Conservation (phyloP, 2,329 filamentous ascomycete genomes). For the Chaetomiaceae sp. region DNA sequence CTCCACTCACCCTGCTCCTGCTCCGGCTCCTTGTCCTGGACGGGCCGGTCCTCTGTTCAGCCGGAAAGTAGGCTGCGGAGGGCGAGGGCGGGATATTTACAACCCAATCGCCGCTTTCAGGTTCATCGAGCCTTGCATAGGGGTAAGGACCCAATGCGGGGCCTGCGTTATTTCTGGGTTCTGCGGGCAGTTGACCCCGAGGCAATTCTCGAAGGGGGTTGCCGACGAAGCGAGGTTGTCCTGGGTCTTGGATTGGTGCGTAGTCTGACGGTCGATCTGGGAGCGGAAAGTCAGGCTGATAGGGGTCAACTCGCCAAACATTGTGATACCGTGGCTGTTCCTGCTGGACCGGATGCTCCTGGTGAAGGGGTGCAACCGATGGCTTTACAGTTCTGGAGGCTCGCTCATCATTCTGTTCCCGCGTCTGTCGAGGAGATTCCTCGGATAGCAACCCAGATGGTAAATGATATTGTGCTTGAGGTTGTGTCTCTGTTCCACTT, state of each 20-base stretch:
- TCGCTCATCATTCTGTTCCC: background rate
- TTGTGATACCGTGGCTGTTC: background rate
- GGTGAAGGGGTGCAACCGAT: background rate
- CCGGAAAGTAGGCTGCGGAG: background rate
- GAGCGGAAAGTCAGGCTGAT: background rate
- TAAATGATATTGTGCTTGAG: background rate
- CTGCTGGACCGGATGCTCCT: too few relatives aligned
- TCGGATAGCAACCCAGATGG: background rate
- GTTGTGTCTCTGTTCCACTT: too few relatives aligned
- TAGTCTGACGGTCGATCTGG: background rate
- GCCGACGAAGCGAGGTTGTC: background rate
- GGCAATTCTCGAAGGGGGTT: background rate
- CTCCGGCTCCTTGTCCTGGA: background rate
- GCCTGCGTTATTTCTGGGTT: background rate
- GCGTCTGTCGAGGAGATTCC: background rate
- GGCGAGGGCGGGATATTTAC: background rate
- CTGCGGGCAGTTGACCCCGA: background rate
- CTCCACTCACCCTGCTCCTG: background rate
- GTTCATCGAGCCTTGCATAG: background rate
- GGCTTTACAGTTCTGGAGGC: background rate
- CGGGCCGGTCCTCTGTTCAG: background rate
- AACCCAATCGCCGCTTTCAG: background rate
- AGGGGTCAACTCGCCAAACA: background rate
- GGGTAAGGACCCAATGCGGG: background rate
- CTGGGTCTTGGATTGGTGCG: background rate